These are phyloP conservation scores for Lipomyces sp. DNA, from an alignment of 805 yeast species.

Conservation along the genomic window DNA sequence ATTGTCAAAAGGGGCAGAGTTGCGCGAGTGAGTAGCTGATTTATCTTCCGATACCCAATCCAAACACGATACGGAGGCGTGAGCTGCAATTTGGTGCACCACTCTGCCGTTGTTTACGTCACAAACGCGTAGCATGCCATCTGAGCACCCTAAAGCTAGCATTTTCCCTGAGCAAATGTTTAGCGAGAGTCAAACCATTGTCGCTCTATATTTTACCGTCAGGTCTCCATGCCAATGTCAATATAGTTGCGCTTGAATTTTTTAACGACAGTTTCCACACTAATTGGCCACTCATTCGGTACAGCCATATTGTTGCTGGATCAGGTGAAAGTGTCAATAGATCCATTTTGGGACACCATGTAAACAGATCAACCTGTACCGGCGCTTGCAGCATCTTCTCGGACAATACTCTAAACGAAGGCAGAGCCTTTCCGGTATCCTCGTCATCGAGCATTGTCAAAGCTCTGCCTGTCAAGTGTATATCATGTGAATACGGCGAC, in stretches of 20 bases:
- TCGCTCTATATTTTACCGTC: conserved; percentile 31
- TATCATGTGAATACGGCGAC: background rate
- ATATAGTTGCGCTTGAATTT: conserved; percentile 15
- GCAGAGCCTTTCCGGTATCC: background rate
- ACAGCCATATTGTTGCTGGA: conserved; percentile 25
- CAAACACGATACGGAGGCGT: conserved; percentile 17
- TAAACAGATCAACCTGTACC: conserved; percentile 15
- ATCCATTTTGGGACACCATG: conserved; percentile 39
- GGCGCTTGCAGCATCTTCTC: conserved; percentile 30
- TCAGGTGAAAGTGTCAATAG: conserved; percentile 33
- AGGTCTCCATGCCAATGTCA: conserved; percentile 31
- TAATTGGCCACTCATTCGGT: conserved; percentile 35
- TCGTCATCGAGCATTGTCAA: conserved; percentile 5
- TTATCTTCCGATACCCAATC: conserved; percentile 27
- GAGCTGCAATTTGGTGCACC: conserved; percentile 15
- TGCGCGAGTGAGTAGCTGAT: conserved; percentile 10
- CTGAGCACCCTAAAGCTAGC: conserved; percentile 33
- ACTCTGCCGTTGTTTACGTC: conserved; percentile 32
- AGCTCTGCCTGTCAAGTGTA: background rate
- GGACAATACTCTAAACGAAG: conserved; percentile 18
- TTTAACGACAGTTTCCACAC: conserved; percentile 34
- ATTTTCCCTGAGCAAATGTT: conserved; percentile 21
- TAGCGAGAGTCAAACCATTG: background rate
- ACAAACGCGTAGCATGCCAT: conserved; percentile 28
- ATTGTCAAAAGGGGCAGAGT: conserved; percentile 20